These are phyloP conservation scores for Petrea volubilis DNA, from an alignment of 257 asterid species.

Conservation along the genomic window DNA sequence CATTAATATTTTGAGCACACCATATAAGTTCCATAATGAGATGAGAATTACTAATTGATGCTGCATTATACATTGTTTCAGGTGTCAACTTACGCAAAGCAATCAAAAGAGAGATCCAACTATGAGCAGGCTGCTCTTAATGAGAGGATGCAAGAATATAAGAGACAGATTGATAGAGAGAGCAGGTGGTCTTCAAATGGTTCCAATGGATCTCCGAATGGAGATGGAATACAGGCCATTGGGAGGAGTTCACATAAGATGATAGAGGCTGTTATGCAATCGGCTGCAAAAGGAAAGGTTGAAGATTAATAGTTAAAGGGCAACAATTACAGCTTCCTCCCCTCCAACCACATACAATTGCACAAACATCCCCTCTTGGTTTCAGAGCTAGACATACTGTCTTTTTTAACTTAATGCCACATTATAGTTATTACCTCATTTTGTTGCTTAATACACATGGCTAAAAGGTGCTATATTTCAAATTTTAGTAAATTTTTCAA, in stretches of 20 bases:
- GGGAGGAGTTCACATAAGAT: conserved; percentile 99
- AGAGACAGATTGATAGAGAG: conserved; percentile 90
- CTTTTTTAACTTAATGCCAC: no score
- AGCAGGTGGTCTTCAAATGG: conserved; percentile 91
- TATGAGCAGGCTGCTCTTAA: conserved; percentile 96
- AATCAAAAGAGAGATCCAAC: conserved; percentile 92
- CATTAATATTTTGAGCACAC: not conserved
- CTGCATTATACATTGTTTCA: conserved; percentile 35
- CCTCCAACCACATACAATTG: no score
- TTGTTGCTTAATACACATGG: no score
- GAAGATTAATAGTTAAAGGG: conserved; percentile 6
- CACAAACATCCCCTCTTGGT: no score
- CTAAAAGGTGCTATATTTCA: no score
- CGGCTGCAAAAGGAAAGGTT: conserved; percentile 99
- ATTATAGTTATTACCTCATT: no score
- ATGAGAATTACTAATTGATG: conserved; percentile 16
- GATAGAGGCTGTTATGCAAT: conserved; percentile 99
- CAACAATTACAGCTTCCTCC: not conserved
- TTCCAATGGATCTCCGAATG: conserved; percentile 90
- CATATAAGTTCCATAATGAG: not conserved
- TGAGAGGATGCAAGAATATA: conserved; percentile 98
- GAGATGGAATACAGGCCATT: conserved; percentile 97
- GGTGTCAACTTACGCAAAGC: conserved; percentile 98
- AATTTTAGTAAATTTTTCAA: no score
- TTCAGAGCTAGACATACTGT: no score